Evolutionary conservation across 352 stramenopile species (phyloP), one percentile per base, ranked within the genome.

Genomic region (Phytophthora quininea): DNA sequence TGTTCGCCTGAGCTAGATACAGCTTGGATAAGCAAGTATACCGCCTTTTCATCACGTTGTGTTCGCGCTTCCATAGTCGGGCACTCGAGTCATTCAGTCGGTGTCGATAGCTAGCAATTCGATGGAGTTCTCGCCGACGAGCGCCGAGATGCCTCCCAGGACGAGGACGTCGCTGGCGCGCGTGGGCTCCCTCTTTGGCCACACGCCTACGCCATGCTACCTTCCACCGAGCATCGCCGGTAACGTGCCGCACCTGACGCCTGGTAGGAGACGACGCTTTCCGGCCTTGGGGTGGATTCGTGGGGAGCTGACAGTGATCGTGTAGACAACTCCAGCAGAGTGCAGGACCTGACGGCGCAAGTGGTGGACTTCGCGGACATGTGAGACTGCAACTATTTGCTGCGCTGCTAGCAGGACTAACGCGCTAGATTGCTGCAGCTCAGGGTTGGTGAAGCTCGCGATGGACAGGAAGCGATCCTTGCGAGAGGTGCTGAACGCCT

Each of bases 291-390:
- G 10, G n/a, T n/a, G 43, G 8, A 15, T 51, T 53, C 12, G 42
- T 42, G n/a, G 33, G 11, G 12, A 5, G 45, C 29, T 30, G 48
- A 47, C 11, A 19, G 33, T 33, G 43, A 47, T 35, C 24, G 11
- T 15, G 52, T 19, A 88, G 86, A 94, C 67, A 94, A 91, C 38
- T 82, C 71, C 58, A 58, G 74, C 33, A 89, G 88, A 56, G 72
- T 92, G 43, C 58, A 59, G 14, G 80, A 86, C 19, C 55, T 92
- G 54, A 88, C 74, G 31, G 82, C 84, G 8, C 79, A 90, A 38
- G 69, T 88, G 19, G 64, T 94, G 30, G 82, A 90, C 69, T 91
- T 80, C 54, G 83, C 82, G 15, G 86, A 94, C 69, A 82, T 94
- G 86, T 92, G 59, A 54, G 76, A 48, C 8, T n/a, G 15, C 51